These are phyloP conservation scores for Lepiota brunneoincarnata DNA, from an alignment of 768 basidiomycete genomes.

Conservation along the genomic window DNA sequence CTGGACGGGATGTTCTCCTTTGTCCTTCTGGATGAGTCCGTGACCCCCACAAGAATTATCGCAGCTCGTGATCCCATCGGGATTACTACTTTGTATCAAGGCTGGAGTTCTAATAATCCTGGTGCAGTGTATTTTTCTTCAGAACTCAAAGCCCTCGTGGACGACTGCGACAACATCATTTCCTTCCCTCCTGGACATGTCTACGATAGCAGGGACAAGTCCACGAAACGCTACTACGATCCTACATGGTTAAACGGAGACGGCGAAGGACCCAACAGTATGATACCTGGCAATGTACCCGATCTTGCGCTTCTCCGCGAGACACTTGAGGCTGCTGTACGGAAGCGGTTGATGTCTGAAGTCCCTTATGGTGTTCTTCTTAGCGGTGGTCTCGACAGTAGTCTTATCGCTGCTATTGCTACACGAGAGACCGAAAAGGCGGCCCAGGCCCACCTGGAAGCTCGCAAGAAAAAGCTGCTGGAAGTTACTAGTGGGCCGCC, in stretches of 20 bases:
- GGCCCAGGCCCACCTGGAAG: constrained; percentile 71
- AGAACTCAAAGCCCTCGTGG: constrained; percentile 87
- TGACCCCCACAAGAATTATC: constrained; percentile 85
- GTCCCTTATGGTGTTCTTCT: constrained; percentile 97
- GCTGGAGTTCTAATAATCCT: constrained; percentile 82
- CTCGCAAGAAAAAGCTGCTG: constrained; percentile 58
- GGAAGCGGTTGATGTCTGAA: constrained; percentile 96
- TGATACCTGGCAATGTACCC: constrained; percentile 55
- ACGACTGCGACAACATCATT: constrained; percentile 93
- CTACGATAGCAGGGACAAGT: constrained; percentile 81
- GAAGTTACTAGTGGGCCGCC: constrained; percentile 54
- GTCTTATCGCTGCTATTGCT: constrained; percentile 93
- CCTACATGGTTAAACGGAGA: constrained; percentile 93
- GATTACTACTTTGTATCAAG: constrained; percentile 98
- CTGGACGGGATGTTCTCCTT: constrained; percentile 99
- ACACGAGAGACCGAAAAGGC: constrained; percentile 94
- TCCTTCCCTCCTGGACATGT: constrained; percentile 98
- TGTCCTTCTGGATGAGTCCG: constrained; percentile 91
- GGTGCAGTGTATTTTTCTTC: constrained; percentile 90
- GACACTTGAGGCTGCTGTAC: constrained; percentile 86
- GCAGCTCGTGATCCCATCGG: constrained; percentile 97
- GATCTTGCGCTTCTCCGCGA: constrained; percentile 74
- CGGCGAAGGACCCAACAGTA: constrained; percentile 49
- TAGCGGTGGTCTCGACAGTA: constrained; percentile 93
- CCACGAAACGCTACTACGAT: constrained; percentile 80